Evolutionary conservation across 306 rosid species (phyloP), one percentile per base, ranked within the genome.

Genomic region (Lathyrus aphaca): DNA sequence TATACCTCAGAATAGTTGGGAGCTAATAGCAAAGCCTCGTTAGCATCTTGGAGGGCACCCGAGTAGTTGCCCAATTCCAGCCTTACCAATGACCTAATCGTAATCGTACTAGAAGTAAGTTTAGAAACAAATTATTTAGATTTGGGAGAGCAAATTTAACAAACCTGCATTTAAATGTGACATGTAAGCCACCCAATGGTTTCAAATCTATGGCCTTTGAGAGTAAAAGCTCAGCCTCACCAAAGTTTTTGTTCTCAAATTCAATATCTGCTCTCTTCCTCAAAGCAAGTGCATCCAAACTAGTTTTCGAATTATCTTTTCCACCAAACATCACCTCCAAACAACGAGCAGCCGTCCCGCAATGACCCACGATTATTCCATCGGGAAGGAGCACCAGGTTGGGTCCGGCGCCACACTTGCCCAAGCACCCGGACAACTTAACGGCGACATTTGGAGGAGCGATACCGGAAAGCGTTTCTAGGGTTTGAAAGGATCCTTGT

Each of bases 361-460:
- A 92, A 39, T 90, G 91, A 14, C 77, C 57, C 13, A 92, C 60
- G 27, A 82, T 16, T 57, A 83, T n/a, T 45, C 77, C 85, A n/a
- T 77, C 79, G 0, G 93, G 96, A 21, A 88, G 54, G n/a, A 83
- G 71, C 14, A 53, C 88, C 18, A 92, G 44, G 81, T 93, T 93
- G 29, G 98, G 98, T 29, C 98, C 98, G 17, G 79, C 74, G 37
- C 97, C 94, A 64, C 98, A 90, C 42, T 69, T 84, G 59, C 96
- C 91, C 72, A 93, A 72, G 77, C 96, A 93, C 35, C 89, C 96
- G 50, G 85, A 85, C 9, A 94, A 30, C 18, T 74, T 84, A 38
- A 93, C 93, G 40, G 84, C 2, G 51, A 90, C 71, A 64, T 73
- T 77, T 0, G 94, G 87, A 27, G 96, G 93, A 48, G 94, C 88